Evolutionary conservation across 495 filamentous ascomycete species (phyloP).

Genomic region (Ramalina peruviana): DNA sequence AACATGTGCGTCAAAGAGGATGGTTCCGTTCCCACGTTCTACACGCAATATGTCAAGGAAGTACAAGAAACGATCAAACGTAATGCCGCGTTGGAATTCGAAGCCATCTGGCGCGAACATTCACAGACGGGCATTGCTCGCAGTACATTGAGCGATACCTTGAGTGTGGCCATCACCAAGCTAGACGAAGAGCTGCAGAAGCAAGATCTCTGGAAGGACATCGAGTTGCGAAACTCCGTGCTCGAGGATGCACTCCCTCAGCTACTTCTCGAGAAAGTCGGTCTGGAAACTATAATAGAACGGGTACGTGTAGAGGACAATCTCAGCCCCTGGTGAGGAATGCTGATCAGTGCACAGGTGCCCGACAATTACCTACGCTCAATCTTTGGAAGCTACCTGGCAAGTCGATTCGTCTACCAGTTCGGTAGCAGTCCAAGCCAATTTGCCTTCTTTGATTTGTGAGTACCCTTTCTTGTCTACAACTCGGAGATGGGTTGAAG

Average conservation of each 20-base stretch:
- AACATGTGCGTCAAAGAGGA: constrained; percentile 81
- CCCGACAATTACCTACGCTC: constrained; percentile 84
- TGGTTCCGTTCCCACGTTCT: constrained; percentile 76
- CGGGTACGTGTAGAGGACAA: constrained; percentile 37
- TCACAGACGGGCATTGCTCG: constrained; percentile 63
- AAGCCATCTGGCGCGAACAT: constrained; percentile 94
- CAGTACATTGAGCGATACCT: constrained; percentile 74
- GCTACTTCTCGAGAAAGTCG: constrained; percentile 75
- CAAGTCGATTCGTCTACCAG: constrained; percentile 89
- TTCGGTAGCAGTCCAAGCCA: constrained; percentile 86
- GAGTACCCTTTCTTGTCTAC: constrained; percentile 26
- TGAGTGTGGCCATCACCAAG: constrained; percentile 82
- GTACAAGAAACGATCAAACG: constrained; percentile 80
- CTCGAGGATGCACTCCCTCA: constrained; percentile 76
- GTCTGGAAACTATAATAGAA: constrained; percentile 70
- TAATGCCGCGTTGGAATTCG: constrained; percentile 87
- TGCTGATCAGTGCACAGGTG: constrained; percentile 39
- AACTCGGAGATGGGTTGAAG: not conserved
- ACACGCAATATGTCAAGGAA: constrained; percentile 78
- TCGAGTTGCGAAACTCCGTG: constrained; percentile 60
- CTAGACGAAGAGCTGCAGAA: constrained; percentile 90
- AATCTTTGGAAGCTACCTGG: constrained; percentile 92
- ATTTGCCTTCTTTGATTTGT: constrained; percentile 99
- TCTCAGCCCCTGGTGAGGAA: not conserved
- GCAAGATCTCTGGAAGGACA: constrained; percentile 81